A percentile compares a stretch with the other conserved stretches of the same genome.
Conservation (phyloP, 2,329 filamentous ascomycete genomes). For the Periconia digitata region DNA sequence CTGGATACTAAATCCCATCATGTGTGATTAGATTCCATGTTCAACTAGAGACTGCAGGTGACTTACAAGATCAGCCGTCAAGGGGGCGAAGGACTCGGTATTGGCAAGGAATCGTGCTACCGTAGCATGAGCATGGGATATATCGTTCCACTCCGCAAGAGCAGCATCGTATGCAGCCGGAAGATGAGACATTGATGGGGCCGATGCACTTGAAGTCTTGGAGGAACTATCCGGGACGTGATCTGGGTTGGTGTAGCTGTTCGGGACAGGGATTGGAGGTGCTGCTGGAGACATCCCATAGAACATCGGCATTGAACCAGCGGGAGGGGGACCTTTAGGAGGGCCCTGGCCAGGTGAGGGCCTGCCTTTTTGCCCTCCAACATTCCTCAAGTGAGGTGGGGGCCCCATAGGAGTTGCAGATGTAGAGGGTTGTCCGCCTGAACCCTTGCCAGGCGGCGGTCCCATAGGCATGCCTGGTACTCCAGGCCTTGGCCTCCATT, state of each 20-base stretch:
- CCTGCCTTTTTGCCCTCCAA: constrained; percentile 15
- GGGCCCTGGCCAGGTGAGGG: constrained; percentile 12
- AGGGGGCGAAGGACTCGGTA: constrained; percentile 73
- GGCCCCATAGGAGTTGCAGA: constrained; percentile 25
- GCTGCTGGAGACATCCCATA: constrained; percentile 55
- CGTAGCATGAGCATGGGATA: constrained; percentile 69
- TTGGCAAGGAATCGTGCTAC: constrained; percentile 62
- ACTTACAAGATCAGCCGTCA: constrained; percentile 63
- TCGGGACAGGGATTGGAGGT: constrained; percentile 45
- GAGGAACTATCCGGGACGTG: constrained; percentile 18
- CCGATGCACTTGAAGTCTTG: constrained; percentile 14
- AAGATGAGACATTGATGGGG: constrained; percentile 51
- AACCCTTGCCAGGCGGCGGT: constrained; percentile 31
- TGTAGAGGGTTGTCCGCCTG: constrained; percentile 18
- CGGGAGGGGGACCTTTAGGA: constrained; percentile 19
- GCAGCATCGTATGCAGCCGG: constrained; percentile 69
- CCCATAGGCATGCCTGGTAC: constrained; percentile 46
- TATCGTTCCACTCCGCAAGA: constrained; percentile 74
- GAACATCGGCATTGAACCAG: constrained; percentile 46
- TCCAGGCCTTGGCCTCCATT: constrained; percentile 57
- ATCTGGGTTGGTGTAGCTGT: constrained; percentile 42
- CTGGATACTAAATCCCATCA: constrained; percentile 43
- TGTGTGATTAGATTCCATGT: neutral
- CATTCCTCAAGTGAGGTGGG: constrained; percentile 27
- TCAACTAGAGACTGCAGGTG: neutral